Conservation (phyloP, 139 green algal species). For the Pleodorina starrii region DNA sequence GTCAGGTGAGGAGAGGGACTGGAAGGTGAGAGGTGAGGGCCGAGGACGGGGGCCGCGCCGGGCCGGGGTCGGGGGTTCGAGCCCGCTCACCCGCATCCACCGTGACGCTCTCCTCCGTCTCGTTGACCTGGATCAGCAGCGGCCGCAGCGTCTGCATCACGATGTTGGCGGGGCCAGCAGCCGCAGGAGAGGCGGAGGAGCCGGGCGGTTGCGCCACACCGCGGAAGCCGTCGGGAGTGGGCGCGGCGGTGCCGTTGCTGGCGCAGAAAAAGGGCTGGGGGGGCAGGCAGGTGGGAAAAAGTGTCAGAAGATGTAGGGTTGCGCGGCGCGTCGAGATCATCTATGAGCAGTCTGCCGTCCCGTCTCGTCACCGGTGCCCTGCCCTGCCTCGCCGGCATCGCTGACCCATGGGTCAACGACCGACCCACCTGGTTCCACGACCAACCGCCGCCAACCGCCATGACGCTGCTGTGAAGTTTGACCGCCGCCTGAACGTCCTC, state of each 20-base stretch:
- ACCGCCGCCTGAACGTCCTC: slow-evolving; percentile 67
- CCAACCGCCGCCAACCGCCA: slow-evolving; percentile 61
- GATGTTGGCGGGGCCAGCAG: slow-evolving; percentile 68
- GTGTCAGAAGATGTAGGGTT: no score
- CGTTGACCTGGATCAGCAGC: slow-evolving; percentile 72
- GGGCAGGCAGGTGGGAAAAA: neutral
- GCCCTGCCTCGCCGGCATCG: no score
- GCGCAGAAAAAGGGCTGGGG: slow-evolving; percentile 65
- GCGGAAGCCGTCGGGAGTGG: slow-evolving; percentile 16
- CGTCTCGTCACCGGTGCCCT: no score
- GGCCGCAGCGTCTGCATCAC: slow-evolving; percentile 70
- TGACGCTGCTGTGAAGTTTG: slow-evolving; percentile 46
- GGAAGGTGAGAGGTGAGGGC: no score
- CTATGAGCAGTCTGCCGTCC: no score
- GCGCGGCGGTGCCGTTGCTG: slow-evolving; percentile 17
- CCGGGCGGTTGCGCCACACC: no score
- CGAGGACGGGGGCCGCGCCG: no score
- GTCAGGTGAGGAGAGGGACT: no score
- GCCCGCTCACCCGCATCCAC: slow-evolving; percentile 77
- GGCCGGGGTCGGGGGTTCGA: no score
- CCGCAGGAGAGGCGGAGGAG: no score
- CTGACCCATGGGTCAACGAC: no score
- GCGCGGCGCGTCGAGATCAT: no score
- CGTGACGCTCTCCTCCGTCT: slow-evolving; percentile 73
- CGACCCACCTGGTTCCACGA: slow-evolving; percentile 72